These are phyloP conservation scores for Fonsecaea nubica DNA, from an alignment of 2,329 filamentous ascomycete genomes.

Conservation along the genomic window DNA sequence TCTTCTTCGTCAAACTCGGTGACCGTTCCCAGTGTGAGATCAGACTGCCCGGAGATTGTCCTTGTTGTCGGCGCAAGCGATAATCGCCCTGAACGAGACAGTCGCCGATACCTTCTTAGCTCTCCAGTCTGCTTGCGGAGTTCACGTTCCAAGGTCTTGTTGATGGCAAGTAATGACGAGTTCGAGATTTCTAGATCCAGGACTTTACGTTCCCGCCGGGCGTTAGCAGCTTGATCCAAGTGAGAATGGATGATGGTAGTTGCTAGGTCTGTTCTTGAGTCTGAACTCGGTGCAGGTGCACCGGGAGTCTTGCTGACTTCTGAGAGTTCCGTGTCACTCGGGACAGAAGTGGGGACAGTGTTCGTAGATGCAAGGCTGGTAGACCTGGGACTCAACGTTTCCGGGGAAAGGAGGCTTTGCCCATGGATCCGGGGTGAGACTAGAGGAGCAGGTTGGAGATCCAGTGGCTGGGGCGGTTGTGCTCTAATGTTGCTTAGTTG, in stretches of 20 bases:
- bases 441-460: conserved; percentile 16
- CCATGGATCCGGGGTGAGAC: conserved; percentile 21
- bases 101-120: conserved; percentile 80
- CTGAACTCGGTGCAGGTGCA: conserved; percentile 5
- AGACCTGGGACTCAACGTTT: conserved; percentile 37
- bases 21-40: conserved; percentile 53
- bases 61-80: conserved; percentile 56
- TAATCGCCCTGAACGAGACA: conserved; percentile 80
- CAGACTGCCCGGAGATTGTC: conserved; percentile 54
- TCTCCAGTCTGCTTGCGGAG: conserved; percentile 90
- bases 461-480: conserved; percentile 26
- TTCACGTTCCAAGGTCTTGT: conserved; percentile 87
- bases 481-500: conserved; percentile 15
- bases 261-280: conserved; percentile 45
- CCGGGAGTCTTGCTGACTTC: conserved; percentile 22
- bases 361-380: conserved; percentile 36
- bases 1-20: conserved; percentile 51
- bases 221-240: conserved; percentile 80
- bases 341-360: conserved; percentile 33
- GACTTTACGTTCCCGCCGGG: conserved; percentile 89
- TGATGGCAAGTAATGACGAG: conserved; percentile 92
- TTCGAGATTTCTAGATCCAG: conserved; percentile 97
- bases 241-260: conserved; percentile 40
- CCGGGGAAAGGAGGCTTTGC: conserved; percentile 29
- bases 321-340: conserved; percentile 32